Conservation (phyloP, 2,329 filamentous ascomycete species). For the Phialophora expanda region DNA sequence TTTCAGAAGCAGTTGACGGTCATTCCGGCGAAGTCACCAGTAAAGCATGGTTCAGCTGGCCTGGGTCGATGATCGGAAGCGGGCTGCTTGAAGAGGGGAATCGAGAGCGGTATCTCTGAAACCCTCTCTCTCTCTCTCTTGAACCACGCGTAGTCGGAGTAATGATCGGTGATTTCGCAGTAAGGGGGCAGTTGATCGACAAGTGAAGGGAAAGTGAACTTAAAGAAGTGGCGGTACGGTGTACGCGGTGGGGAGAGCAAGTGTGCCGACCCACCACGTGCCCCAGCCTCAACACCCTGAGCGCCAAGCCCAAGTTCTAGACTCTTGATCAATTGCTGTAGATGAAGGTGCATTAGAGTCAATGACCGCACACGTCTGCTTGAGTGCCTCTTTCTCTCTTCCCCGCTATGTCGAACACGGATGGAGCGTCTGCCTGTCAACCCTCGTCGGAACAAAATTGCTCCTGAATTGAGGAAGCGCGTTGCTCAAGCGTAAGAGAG, state of each 20-base stretch:
- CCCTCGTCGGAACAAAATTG: conserved; percentile 24
- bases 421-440: conserved; percentile 30
- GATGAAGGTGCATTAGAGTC: not conserved
- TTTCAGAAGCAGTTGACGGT: conserved; percentile 26
- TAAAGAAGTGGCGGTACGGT: not conserved
- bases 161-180: not conserved
- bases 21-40: conserved; percentile 26
- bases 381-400: not conserved
- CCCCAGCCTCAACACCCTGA: not conserved
- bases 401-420: conserved; percentile 7
- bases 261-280: not conserved
- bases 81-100: conserved; percentile 19
- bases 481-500: conserved; percentile 26
- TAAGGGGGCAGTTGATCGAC: not conserved
- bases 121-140: no score
- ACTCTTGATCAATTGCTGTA: not conserved
- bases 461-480: conserved; percentile 24
- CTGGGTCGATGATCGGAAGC: conserved; percentile 28
- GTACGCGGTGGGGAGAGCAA: not conserved
- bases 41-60: conserved; percentile 32
- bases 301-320: not conserved
- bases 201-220: not conserved
- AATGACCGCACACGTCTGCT: not conserved
- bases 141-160: not conserved
- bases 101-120: conserved; percentile 24